Evolutionary conservation across 1,284 basidiomycete species (phyloP), one percentile per base, ranked within the genome.

Genomic region (Boletus smithii): DNA sequence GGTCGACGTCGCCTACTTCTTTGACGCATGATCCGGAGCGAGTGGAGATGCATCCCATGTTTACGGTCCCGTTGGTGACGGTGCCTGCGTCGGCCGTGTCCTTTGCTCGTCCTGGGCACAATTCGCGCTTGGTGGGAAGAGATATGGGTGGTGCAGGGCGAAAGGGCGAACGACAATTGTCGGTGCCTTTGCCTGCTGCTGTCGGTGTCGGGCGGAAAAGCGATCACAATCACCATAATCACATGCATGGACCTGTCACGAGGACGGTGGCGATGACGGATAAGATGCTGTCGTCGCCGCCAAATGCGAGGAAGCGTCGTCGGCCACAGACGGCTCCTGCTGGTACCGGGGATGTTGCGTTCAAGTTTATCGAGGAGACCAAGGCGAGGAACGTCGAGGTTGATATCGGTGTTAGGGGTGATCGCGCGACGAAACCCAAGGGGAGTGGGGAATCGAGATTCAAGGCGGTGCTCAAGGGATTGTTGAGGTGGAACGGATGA

Each of bases 261-360:
- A 5, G 18, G 27, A 22, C 13, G 30, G n/a, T 37, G 7, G 11
- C 24, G 6, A 32, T 8, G 22, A 20, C 35, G 6, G 20, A 23
- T 16, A 23, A 20, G 36, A 14, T 22, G 5, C 8, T 17, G 16
- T n/a, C 17, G 14, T 37, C 55, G 4, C 35, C 49, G 13, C 7
- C 39, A 4, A 58, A 44, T 27, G 20, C 34, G 23, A 44, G 6
- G 30, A 47, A 43, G 22, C 50, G 29, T 6, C 35, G 22, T 16
- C 58, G 63, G 6, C 64, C 60, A 30, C 60, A 62, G 35, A 66
- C 60, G 3, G 60, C 64, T 0, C 60, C 60, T 23, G 29, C 39
- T 5, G 45, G 50, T 20, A 33, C 31, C 9, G 50, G 60, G 1
- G 49, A 55, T 7, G 23, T 37, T 3, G 16, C 55, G 2, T 24